Base-by-base conservation (phyloP, 2,329 filamentous ascomycete genomes). In the Alternaria sp. region DNA sequence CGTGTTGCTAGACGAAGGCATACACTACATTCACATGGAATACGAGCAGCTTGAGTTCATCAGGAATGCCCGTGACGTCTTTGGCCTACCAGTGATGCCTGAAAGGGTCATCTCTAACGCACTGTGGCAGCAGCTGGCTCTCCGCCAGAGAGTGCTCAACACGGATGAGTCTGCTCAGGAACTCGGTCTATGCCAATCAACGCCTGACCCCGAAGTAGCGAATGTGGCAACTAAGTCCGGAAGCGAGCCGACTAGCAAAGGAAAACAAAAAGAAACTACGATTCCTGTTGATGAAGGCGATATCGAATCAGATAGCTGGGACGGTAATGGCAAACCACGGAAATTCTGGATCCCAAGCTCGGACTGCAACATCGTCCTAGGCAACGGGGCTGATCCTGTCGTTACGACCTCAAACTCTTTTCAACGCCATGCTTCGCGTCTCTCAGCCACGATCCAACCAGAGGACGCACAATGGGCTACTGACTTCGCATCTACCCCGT, bases 11-110 rank as follows among this genome's bases (percentile, higher is more conserved):
- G 85, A 88, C 58, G 84, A 86, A 73, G 86, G 85, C 0, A 86
- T 88, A 8, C 85, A 87, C 67, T 88, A 87, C 72, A 79, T 87
- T 3, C 86, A 88, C 69, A 80, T 88, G 66, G 82, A 85, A 36
- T 87, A 86, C 61, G 86, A 87, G 64, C 84, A 87, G 61, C 73
- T 88, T 8, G 84, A 87, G 61, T 84, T 82, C 64, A 86, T 87
- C 55, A 80, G 81, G 11, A 76, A 71, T 51, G 79, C 84, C 22
- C 80, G 81, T 44, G 85, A 88, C 65, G 75, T 83, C 14, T 80
- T 87, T 48, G 85, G 85, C 4, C 72, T 86, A 3, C 84, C 84
- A 2, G 80, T 87, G 34, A 79, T 87, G 71, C 83, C 84, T 1
- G 85, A 87, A 52, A 81, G 81, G 54, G 83, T 86, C 47, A 83